Conservation (phyloP, 192 early-diverging fungal species). For the Glomus cerebriforme region DNA sequence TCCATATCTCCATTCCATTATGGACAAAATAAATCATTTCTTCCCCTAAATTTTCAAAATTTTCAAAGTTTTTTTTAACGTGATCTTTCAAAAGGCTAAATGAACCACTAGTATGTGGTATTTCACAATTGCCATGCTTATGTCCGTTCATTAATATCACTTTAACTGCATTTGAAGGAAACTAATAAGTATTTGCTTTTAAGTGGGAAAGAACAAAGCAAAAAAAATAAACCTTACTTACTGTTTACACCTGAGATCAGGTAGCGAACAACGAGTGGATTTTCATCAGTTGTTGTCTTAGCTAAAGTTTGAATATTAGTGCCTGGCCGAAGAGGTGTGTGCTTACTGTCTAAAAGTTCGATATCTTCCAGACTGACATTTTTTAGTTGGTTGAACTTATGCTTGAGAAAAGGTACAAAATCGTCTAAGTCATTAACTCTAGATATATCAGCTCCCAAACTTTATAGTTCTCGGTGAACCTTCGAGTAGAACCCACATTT, state of each 20-base stretch:
- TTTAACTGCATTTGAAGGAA: conserved; percentile 16
- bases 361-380: conserved; percentile 4
- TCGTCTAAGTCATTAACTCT: too few relatives aligned
- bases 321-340: not conserved
- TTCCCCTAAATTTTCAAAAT: not conserved
- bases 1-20: conserved; percentile 18
- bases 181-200: conserved; percentile 31
- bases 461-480: too few relatives aligned
- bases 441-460: too few relatives aligned
- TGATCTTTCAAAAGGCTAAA: not conserved
- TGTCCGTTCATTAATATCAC: not conserved
- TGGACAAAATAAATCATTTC: conserved; percentile 7
- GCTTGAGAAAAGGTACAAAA: too few relatives aligned
- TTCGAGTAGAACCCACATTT: too few relatives aligned
- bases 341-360: conserved; percentile 1
- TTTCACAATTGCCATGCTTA: not conserved
- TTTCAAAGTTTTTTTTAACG: not conserved
- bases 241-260: not conserved
- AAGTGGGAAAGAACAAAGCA: not conserved
- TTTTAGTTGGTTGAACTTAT: not conserved
- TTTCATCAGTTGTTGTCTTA: not conserved
- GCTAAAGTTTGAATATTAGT: conserved; percentile 2
- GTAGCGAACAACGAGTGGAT: conserved; percentile 22
- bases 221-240: conserved; percentile 19
- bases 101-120: conserved; percentile 27